phyloP scores from a whole-genome alignment of 805 yeast genomes.

The Ogataea pignaliae region DNA sequence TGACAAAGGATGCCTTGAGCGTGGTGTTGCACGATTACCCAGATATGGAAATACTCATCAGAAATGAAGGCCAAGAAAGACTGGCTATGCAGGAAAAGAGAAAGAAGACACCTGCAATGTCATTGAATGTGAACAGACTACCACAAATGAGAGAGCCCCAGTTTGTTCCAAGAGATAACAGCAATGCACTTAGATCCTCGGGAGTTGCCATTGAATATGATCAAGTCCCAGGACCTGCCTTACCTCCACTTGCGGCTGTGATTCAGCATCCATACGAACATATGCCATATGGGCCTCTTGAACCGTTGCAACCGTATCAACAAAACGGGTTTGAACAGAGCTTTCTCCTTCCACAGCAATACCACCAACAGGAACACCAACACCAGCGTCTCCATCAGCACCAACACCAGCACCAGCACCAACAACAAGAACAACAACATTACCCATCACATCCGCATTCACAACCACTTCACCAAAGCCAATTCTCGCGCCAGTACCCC shows the following conservation, averaged over 20 bases:
- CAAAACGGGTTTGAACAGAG: background rate
- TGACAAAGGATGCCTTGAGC: constrained; percentile 59
- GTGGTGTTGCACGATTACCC: constrained; percentile 61
- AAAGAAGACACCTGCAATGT: constrained; percentile 38
- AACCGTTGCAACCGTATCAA: background rate
- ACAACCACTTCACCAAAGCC: background rate
- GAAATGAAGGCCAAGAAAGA: constrained; percentile 79
- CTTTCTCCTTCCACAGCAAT: background rate
- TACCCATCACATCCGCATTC: background rate
- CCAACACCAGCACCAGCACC: background rate
- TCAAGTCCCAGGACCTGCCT: constrained; percentile 36
- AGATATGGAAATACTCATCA: constrained; percentile 56
- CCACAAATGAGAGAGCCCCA: constrained; percentile 7
- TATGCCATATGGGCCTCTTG: background rate
- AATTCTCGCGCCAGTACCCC: background rate
- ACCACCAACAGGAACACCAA: background rate
- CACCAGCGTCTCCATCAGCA: background rate
- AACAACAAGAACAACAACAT: background rate
- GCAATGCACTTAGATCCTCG: constrained; percentile 21
- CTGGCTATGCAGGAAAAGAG: constrained; percentile 66
- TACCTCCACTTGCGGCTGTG: constrained; percentile 29
- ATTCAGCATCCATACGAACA: background rate
- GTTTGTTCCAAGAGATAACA: constrained; percentile 1
- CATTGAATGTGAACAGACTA: constrained; percentile 14
- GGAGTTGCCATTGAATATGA: constrained; percentile 29